These are phyloP conservation scores for Diplocarpon rosae DNA, from an alignment of 2,329 filamentous ascomycete species.

Conservation along the genomic window DNA sequence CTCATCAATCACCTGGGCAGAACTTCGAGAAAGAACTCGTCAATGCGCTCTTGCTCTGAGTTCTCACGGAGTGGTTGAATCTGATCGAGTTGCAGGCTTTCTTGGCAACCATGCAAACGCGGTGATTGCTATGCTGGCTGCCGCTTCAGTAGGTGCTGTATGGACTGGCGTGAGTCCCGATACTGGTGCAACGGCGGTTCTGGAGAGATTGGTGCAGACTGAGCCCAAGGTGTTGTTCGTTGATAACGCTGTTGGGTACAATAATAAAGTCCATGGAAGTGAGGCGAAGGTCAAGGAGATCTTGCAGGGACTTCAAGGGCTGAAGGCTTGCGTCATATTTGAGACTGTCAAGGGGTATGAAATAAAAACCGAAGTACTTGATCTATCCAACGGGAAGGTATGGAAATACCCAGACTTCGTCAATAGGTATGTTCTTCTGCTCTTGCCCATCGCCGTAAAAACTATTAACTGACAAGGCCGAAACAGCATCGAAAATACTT, in stretches of 20 bases:
- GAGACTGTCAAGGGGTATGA: conserved; percentile 42
- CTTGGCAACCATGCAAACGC: conserved; percentile 85
- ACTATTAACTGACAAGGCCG: conserved; percentile 23
- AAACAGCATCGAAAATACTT: conserved; percentile 23
- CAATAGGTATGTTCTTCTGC: conserved; percentile 10
- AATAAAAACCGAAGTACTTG: conserved; percentile 12
- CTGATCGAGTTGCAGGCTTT: conserved; percentile 57
- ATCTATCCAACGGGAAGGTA: conserved; percentile 27
- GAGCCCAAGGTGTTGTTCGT: conserved; percentile 73
- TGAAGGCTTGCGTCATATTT: conserved; percentile 66
- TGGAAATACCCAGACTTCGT: conserved; percentile 35
- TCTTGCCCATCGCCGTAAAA: neutral
- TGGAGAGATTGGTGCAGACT: conserved; percentile 81
- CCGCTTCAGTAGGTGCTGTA: conserved; percentile 71
- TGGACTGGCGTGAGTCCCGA: conserved; percentile 94
- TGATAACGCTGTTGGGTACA: conserved; percentile 83
- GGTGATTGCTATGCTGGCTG: conserved; percentile 76
- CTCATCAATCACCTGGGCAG: conserved; percentile 58
- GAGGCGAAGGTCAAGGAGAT: conserved; percentile 72
- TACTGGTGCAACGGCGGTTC: conserved; percentile 79
- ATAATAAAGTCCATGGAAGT: conserved; percentile 79
- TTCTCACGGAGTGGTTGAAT: conserved; percentile 46
- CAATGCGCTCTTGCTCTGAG: conserved; percentile 61
- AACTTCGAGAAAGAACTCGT: conserved; percentile 68
- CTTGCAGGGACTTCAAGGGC: conserved; percentile 45